Percentiles rank a stretch among this genome's conserved stretches.
Conservation (phyloP, 768 basidiomycete species). For the Lactarius indigo region DNA sequence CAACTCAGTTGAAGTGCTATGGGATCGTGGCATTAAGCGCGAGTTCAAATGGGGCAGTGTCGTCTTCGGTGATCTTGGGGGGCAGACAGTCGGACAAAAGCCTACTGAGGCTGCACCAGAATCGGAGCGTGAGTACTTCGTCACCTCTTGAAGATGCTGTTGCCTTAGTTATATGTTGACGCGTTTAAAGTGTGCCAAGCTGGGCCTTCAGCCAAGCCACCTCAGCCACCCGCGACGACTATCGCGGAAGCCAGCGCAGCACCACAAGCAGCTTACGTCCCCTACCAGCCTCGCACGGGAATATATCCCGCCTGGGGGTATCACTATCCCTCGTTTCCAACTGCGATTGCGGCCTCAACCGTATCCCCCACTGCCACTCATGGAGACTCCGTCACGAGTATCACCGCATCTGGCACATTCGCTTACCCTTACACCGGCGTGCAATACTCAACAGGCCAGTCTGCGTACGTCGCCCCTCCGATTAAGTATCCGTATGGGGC, state of each 20-base stretch:
- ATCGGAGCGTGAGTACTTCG: constrained; percentile 42
- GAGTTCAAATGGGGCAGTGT: constrained; percentile 85
- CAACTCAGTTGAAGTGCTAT: constrained; percentile 72
- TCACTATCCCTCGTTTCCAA: constrained; percentile 11
- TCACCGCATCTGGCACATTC: constrained; percentile 13
- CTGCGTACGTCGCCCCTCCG: constrained; percentile 22
- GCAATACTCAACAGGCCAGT: constrained; percentile 4
- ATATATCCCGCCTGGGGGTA: constrained; percentile 15
- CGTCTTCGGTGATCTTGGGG: constrained; percentile 70
- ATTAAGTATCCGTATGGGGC: constrained; percentile 22
- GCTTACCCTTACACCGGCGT: constrained; percentile 16
- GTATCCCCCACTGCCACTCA: not conserved
- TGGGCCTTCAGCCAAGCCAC: constrained; percentile 1
- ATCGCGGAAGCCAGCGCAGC: not conserved
- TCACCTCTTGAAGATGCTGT: not conserved
- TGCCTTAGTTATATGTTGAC: constrained; percentile 2
- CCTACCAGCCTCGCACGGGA: constrained; percentile 10
- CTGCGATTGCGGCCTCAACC: not conserved
- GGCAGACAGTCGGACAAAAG: constrained; percentile 62
- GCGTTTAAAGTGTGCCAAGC: not conserved
- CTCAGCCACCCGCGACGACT: not conserved
- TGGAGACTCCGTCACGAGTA: constrained; percentile 6
- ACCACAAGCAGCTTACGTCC: not conserved
- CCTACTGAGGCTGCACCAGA: constrained; percentile 53
- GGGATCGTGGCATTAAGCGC: constrained; percentile 69